Evolutionary conservation across 176 grass and related monocot species (phyloP), one percentile per base, ranked within the genome.

Genomic region (Raddia guianensis): DNA sequence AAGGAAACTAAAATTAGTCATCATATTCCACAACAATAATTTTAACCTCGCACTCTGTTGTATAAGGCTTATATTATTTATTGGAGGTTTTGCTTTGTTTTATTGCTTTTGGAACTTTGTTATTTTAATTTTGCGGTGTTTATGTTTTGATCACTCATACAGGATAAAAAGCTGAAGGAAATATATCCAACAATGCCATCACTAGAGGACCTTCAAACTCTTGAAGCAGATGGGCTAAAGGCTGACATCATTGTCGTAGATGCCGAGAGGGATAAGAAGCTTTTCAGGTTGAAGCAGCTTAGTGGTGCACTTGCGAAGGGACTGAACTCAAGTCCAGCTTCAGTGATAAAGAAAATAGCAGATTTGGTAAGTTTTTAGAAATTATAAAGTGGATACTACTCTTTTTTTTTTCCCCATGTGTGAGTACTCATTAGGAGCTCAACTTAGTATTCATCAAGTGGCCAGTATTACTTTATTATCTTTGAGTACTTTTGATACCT

Each of bases 151-250:
- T 14, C 52, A 73, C 76, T 89, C 53, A 60, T 94, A 58, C 88
- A 99, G 96, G 96, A 99, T 84, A 99, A 91, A 89, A 99, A 91
- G 74, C 73, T 99, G 76, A 99, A 93, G 91, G 90, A 99, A 48
- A 67, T 81, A 54, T 95, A 91, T 50, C 83, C 75, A 49, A 93
- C 84, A 54, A 88, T 99, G 70, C 96, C 96, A 42, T 91, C 96
- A 65, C 64, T 95, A 79, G 85, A 90, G 72, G 86, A 87, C 72
- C 87, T 99, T 81, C 84, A 88, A 64, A 85, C 79, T 82, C 79
- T 95, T 62, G 90, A 94, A 74, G 86, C 86, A 60, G 92, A 95
- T 60, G 88, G 93, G 54, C 68, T 90, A 75, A 99, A 95, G 76
- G 93, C 91, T 43, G 96, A 95, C 60, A 88, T 95, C 50, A 99